phyloP scores from a whole-genome alignment of 2,329 filamentous ascomycete genomes.

The Trichoderma koningii region DNA sequence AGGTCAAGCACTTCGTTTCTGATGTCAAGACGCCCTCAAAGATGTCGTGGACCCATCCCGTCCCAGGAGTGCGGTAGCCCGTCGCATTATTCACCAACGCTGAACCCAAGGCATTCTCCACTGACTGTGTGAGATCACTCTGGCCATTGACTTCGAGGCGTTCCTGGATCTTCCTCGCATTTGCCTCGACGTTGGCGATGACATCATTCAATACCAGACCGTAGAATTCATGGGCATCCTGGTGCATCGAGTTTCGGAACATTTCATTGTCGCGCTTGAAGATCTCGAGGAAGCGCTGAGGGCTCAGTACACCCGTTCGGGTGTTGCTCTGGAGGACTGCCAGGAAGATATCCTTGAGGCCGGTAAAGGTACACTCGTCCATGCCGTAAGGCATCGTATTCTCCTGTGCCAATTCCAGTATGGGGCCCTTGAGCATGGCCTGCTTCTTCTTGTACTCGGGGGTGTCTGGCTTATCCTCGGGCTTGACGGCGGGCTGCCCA shows the following conservation, averaged over 20 bases:
- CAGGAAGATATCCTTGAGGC: conserved; percentile 93
- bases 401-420: conserved; percentile 81
- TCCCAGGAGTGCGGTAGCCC: conserved; percentile 60
- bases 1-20: conserved; percentile 94
- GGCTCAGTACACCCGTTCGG: conserved; percentile 86
- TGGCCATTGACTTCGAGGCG: conserved; percentile 46
- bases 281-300: conserved; percentile 89
- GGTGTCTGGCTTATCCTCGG: conserved; percentile 91
- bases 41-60: conserved; percentile 93
- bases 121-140: conserved; percentile 54
- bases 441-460: conserved; percentile 98
- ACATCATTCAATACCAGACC: conserved; percentile 95
- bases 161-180: conserved; percentile 66
- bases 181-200: conserved; percentile 89
- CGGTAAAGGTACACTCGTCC: conserved; percentile 92
- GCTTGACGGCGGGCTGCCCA: conserved; percentile 59
- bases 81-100: conserved; percentile 41
- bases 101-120: conserved; percentile 45
- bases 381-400: conserved; percentile 82
- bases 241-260: conserved; percentile 96
- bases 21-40: conserved; percentile 95
- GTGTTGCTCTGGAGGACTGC: conserved; percentile 79
- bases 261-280: conserved; percentile 94
- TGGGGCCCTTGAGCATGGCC: conserved; percentile 82
- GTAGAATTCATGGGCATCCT: conserved; percentile 97